Conservation (phyloP, 306 rosid species). For the Heteromeles arbutifolia region DNA sequence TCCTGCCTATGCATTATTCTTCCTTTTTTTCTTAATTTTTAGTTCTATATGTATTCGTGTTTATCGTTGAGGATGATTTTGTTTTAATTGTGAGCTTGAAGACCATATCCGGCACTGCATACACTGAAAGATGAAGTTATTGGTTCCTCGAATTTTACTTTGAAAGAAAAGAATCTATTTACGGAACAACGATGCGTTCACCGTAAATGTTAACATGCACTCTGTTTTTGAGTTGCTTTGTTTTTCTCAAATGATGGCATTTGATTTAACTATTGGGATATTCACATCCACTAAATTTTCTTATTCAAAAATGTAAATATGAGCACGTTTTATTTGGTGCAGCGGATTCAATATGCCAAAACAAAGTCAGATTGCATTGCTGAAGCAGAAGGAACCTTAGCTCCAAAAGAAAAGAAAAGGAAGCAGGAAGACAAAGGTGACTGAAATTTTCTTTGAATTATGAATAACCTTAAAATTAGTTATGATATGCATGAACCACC, state of each 20-base stretch:
- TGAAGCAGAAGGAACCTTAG: slow-evolving; percentile 87
- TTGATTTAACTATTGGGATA: not conserved
- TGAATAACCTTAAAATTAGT: not conserved
- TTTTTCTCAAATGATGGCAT: not conserved
- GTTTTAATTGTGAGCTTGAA: not conserved
- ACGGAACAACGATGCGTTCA: not conserved
- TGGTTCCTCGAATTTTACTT: not conserved
- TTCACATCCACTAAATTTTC: not conserved
- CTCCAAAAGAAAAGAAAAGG: slow-evolving; percentile 96
- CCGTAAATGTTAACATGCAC: not conserved
- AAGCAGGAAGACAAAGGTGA: slow-evolving; percentile 97
- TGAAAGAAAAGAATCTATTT: not conserved
- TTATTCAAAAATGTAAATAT: slow-evolving; percentile 2
- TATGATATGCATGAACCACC: not conserved
- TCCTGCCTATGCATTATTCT: not conserved
- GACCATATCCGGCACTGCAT: not conserved
- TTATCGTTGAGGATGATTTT: not conserved
- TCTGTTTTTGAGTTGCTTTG: not conserved
- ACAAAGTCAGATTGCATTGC: slow-evolving; percentile 92
- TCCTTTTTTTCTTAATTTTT: not conserved
- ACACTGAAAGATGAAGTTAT: not conserved
- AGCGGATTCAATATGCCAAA: slow-evolving; percentile 96
- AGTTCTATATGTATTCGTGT: not conserved
- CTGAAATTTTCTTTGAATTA: slow-evolving; percentile 1
- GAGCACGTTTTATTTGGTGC: slow-evolving; percentile 26